Conservation (phyloP, 75 land plant species). For the Adiantum capillusveneris region DNA sequence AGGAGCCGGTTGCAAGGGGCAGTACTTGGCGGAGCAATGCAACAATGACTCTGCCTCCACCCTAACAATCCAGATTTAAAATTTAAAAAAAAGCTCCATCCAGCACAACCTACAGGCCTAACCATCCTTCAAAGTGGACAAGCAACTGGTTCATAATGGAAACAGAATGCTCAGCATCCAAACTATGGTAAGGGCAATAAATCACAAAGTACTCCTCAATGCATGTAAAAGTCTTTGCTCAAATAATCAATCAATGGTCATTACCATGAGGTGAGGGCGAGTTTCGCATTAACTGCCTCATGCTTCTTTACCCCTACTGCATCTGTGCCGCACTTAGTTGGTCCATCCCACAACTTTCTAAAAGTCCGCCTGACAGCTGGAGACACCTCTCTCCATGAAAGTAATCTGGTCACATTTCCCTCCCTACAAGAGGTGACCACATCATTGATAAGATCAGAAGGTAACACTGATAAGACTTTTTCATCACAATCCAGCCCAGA, state of each 20-base stretch:
- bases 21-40: constrained; percentile 79
- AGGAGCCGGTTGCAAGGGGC: constrained; percentile 90
- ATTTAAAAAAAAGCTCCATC: background rate
- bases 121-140: too few relatives aligned
- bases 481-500: too few relatives aligned
- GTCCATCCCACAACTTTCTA: constrained; percentile 39
- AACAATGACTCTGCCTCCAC: constrained; percentile 78
- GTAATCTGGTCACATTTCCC: constrained; percentile 48
- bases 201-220: too few relatives aligned
- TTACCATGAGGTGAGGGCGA: constrained; percentile 75
- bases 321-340: constrained; percentile 18
- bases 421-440: constrained; percentile 22
- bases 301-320: constrained; percentile 16
- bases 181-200: too few relatives aligned
- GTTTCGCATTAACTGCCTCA: constrained; percentile 51
- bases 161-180: too few relatives aligned
- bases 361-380: constrained; percentile 49
- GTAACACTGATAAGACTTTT: too few relatives aligned
- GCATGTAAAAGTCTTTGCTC: too few relatives aligned
- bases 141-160: too few relatives aligned
- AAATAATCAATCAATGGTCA: too few relatives aligned
- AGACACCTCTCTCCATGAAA: constrained; percentile 75
- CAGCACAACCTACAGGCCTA: background rate
- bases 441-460: too few relatives aligned
- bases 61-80: constrained; percentile 33